phyloP scores from a whole-genome alignment of 1,284 basidiomycete species.

The Peniophora sp. region DNA sequence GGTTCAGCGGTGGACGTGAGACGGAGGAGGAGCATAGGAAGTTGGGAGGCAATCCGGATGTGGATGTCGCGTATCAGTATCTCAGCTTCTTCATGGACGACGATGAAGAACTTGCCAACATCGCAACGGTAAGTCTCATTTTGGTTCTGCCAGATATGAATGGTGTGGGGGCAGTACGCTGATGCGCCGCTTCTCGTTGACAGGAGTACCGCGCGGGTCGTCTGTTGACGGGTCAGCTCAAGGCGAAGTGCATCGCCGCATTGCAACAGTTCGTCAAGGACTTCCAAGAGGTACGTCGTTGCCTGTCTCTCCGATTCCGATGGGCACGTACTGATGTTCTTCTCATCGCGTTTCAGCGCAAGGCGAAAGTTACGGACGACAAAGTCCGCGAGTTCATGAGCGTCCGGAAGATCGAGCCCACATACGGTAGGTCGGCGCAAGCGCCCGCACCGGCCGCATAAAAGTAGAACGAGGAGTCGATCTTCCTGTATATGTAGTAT shows the following conservation, averaged over 20 bases:
- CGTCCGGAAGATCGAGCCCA: neutral
- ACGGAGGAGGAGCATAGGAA: slow-evolving; percentile 90
- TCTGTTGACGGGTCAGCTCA: slow-evolving; percentile 88
- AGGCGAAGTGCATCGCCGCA: slow-evolving; percentile 81
- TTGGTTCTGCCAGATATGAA: neutral
- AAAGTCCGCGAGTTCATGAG: slow-evolving; percentile 29
- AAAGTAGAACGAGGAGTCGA: neutral
- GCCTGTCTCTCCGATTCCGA: slow-evolving; percentile 2
- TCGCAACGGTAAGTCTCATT: slow-evolving; percentile 71
- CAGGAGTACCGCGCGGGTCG: slow-evolving; percentile 89
- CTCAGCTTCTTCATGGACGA: slow-evolving; percentile 96
- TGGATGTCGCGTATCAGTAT: slow-evolving; percentile 96
- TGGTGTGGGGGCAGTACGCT: neutral
- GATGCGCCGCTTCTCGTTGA: slow-evolving; percentile 3
- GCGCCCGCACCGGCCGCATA: neutral
- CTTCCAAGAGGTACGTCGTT: slow-evolving; percentile 77
- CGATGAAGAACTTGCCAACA: slow-evolving; percentile 74
- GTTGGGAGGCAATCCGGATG: slow-evolving; percentile 88
- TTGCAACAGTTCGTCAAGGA: slow-evolving; percentile 80
- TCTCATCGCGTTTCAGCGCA: slow-evolving; percentile 62
- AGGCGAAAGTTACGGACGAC: slow-evolving; percentile 77
- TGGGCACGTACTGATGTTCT: neutral
- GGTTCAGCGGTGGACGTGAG: slow-evolving; percentile 85
- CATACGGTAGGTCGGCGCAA: neutral
- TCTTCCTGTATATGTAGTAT: no score